Evolutionary conservation across 2,329 filamentous ascomycete genomes (phyloP).

Genomic region (Ophiostoma fasciatum): DNA sequence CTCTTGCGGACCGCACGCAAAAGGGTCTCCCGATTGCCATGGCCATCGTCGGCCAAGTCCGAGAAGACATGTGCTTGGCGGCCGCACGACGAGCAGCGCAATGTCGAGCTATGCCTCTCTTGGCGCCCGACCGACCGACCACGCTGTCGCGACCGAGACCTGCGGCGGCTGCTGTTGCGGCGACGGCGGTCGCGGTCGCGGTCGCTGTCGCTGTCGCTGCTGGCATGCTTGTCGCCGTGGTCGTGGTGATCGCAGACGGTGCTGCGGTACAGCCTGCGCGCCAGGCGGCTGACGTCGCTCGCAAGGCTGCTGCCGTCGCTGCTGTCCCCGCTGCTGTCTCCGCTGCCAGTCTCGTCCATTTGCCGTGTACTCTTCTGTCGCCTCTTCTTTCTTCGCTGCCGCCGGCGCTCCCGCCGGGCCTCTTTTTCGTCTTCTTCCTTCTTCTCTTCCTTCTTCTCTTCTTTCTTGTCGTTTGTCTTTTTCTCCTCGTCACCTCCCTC

Average conservation of each 20-base stretch:
- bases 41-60: conserved; percentile 3
- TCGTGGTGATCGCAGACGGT: not conserved
- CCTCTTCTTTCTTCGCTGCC: not conserved
- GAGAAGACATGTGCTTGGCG: conserved; percentile 1
- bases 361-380: not conserved
- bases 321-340: not conserved
- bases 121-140: not conserved
- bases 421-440: not conserved
- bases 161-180: not conserved
- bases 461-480: too few relatives aligned
- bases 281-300: conserved; percentile 1
- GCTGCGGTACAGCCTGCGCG: conserved; percentile 1
- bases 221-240: not conserved
- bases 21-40: not conserved
- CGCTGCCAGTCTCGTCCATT: too few relatives aligned
- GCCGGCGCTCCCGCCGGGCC: too few relatives aligned
- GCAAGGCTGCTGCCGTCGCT: not conserved
- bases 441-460: not conserved
- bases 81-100: conserved; percentile 7
- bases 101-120: conserved; percentile 1
- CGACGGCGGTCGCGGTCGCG: too few relatives aligned
- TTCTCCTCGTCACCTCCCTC: not conserved
- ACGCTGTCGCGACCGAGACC: too few relatives aligned
- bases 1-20: not conserved
- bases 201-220: too few relatives aligned